phyloP scores from a whole-genome alignment of 306 rosid genomes.

The Potentilla sterilis region DNA sequence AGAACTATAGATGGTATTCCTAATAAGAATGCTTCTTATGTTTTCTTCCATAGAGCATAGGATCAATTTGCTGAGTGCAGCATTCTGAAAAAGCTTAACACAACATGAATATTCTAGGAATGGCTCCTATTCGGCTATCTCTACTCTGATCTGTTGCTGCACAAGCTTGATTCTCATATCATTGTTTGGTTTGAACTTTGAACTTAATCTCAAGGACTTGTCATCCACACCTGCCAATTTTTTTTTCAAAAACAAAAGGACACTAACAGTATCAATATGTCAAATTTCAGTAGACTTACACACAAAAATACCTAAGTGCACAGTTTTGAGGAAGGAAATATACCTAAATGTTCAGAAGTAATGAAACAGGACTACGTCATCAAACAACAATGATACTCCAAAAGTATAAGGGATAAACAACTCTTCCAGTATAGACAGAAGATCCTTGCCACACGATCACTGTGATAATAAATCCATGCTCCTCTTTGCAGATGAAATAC shows the following conservation, averaged over 20 bases:
- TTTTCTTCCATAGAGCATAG: neutral
- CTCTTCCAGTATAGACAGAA: neutral
- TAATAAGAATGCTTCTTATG: too few relatives aligned
- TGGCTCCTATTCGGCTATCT: neutral
- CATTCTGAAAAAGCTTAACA: neutral
- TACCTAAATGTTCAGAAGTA: neutral
- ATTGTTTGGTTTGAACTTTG: neutral
- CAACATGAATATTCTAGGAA: neutral
- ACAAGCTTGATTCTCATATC: neutral
- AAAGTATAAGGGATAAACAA: neutral
- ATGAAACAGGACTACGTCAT: neutral
- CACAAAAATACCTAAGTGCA: too few relatives aligned
- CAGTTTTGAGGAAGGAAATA: neutral
- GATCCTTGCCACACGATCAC: neutral
- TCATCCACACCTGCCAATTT: neutral
- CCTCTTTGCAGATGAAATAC: conserved; percentile 2
- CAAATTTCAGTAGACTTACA: neutral
- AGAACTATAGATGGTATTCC: too few relatives aligned
- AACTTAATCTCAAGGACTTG: neutral
- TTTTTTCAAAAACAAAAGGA: neutral
- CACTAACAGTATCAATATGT: neutral
- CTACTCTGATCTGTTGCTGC: neutral
- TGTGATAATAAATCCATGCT: neutral
- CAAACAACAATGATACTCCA: neutral
- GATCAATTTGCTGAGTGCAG: neutral